A percentile compares a stretch with the other conserved stretches of the same genome.
phyloP scores from a whole-genome alignment of 75 land plant species.

The Cunninghamia lanceolata region DNA sequence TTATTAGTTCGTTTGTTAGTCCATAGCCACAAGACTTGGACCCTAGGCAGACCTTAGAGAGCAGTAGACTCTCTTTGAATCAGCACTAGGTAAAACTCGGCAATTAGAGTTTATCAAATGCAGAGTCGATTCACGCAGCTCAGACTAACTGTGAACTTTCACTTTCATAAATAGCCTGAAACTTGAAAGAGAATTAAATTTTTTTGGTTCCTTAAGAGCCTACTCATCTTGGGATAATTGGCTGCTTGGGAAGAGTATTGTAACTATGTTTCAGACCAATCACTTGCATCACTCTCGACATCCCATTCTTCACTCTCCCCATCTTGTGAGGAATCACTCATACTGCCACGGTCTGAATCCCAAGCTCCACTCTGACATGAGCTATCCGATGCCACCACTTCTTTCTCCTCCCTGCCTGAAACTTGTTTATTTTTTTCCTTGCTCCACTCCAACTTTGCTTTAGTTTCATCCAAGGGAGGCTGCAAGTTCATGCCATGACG shows the following conservation, averaged over 20 bases:
- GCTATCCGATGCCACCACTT: neutral
- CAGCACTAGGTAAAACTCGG: neutral
- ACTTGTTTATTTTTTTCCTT: neutral
- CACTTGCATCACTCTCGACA: constrained; percentile 11
- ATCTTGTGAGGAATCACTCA: neutral
- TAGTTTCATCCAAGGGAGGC: neutral
- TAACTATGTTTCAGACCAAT: constrained; percentile 10
- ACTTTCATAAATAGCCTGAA: neutral
- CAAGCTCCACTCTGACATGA: neutral
- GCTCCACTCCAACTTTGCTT: neutral
- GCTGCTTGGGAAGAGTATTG: neutral
- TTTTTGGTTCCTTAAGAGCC: neutral
- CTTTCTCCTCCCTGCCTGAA: neutral
- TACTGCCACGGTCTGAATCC: neutral
- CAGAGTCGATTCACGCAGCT: neutral
- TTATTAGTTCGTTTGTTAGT: neutral
- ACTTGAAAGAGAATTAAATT: neutral
- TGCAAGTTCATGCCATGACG: constrained; percentile 12
- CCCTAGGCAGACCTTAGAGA: neutral
- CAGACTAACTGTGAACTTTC: neutral
- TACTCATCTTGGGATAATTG: neutral
- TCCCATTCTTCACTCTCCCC: neutral
- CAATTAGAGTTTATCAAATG: neutral
- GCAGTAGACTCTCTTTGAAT: neutral
- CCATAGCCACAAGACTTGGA: neutral